Evolutionary conservation across 1,284 basidiomycete species (phyloP), one percentile per base, ranked within the genome.

Genomic region (Psilocybe mexicana): DNA sequence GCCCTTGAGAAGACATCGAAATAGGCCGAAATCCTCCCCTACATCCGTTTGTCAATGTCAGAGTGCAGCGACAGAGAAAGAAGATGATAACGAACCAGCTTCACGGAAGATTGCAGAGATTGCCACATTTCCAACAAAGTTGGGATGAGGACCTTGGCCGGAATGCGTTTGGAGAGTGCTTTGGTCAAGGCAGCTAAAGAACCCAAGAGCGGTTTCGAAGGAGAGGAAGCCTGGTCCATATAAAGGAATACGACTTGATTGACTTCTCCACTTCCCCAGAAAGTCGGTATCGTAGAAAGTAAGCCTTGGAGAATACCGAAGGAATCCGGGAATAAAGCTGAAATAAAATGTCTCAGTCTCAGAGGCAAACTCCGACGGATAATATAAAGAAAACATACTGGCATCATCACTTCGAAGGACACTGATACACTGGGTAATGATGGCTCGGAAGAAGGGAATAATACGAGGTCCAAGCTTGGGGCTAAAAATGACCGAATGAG

Each of bases 381-480:
- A 18, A 12, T 40, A 36, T 24, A 1, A 40, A 58, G 10, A 3
- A 59, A 49, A 65, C 65, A 63, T 68, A 70, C 76, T 72, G 54
- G 72, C 65, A 25, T 76, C 69, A 36, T 73, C 71, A 54, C 79
- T 74, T 14, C 76, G 76, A 45, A 88, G 74, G 42, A 86, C 67
- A 7, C 69, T 62, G 28, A 87, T 76, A 59, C 84, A 84, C 52
- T 85, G 78, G 6, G 82, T 74, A 33, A 92, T 79, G 48, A 94
- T 82, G n/a, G 83, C 79, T 55, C 86, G 86, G 71, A 95, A 88
- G 73, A 86, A 82, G 5, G 94, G 92, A 52, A 97, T 93, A 50
- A 93, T 79, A 0, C 94, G 87, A 23, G 94, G 92, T 0, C 92
- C 93, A n/a, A 96, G 81, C 55, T 86, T 87, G 18, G 79, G 72